phyloP scores from a whole-genome alignment of 208 protist species.

The Leptomonas seymouri region DNA sequence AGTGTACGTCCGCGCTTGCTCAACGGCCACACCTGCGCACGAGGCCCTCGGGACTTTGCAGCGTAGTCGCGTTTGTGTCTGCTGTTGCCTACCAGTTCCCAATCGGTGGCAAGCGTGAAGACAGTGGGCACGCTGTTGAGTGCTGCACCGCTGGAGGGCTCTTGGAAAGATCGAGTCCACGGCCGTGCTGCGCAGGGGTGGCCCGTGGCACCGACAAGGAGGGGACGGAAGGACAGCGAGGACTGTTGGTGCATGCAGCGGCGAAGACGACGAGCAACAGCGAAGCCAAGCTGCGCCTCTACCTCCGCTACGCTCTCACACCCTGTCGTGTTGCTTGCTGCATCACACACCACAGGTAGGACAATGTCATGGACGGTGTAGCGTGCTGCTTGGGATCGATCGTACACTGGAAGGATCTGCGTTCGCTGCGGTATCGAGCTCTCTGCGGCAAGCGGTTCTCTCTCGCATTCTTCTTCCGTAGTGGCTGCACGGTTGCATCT shows the following conservation, averaged over 20 bases:
- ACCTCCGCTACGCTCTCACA: slow-evolving; percentile 22
- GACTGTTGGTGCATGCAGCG: not conserved
- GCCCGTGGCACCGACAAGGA: slow-evolving; percentile 34
- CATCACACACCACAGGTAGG: slow-evolving; percentile 14
- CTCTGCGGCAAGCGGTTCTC: not conserved
- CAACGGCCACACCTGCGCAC: slow-evolving; percentile 51
- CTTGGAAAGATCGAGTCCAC: slow-evolving; percentile 67
- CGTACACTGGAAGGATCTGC: slow-evolving; percentile 8
- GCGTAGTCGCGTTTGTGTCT: slow-evolving; percentile 36
- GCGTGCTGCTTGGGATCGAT: slow-evolving; percentile 14
- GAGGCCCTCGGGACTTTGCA: slow-evolving; percentile 38
- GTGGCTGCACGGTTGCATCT: not conserved
- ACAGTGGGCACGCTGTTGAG: not conserved
- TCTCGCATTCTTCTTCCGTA: not conserved
- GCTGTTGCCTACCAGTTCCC: slow-evolving; percentile 38
- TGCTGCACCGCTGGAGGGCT: slow-evolving; percentile 27
- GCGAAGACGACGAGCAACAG: not conserved
- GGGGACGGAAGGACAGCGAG: slow-evolving; percentile 32
- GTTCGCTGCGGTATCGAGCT: not conserved
- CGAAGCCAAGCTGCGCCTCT: slow-evolving; percentile 20
- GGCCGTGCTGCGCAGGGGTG: slow-evolving; percentile 33
- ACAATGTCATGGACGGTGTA: slow-evolving; percentile 29
- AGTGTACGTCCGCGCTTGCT: slow-evolving; percentile 64
- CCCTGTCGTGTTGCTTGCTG: slow-evolving; percentile 1
- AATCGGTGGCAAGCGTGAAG: slow-evolving; percentile 37